Evolutionary conservation across 441 rosid genomes (phyloP), one percentile per base, ranked within the genome.

Genomic region (Corymbia calophylla): DNA sequence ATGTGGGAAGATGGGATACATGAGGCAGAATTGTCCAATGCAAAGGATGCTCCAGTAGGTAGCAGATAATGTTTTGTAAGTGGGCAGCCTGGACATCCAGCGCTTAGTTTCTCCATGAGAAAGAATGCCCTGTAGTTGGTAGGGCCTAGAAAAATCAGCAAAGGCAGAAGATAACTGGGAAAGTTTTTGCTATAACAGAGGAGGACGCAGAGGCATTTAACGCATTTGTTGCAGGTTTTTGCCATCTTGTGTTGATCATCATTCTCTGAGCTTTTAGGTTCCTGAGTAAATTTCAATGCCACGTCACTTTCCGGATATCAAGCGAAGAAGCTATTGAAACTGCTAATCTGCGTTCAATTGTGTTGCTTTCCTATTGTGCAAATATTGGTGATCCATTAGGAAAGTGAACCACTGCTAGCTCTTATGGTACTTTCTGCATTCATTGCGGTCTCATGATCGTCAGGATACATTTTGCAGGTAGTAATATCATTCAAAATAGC

Each of bases 401-500:
- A 85, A 31, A 9, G 60, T 51, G 5, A 2, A 53, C 16, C 55
- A 16, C 39, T 19, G 49, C 12, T 44, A 4, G 88, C 62, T 48
- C 31, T 12, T 54, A 55, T 54, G 58, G 81, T 19, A 2, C 70
- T 23, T 31, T 51, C n/a, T 58, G 12, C 89, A 17, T 62, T n/a
- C 29, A 5, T 13, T 9, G 56, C 17, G 4, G 14, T 64, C 87
- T 31, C 53, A 87, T 92, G 32, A 80, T 64, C 17, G 21, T 15
- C 0, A 23, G 82, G 85, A 87, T 51, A 62, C 89, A 64, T 81
- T 55, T 53, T 89, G 91, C 93, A 97, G 99, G 99, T 95, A 62
- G 99, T 99, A 87, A 96, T 97, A 92, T 97, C 99, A 88, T 97
- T 98, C 1, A 98, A 99, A 80, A 99, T 96, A 29, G 98, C 96